These are phyloP conservation scores for Vanrija sp. DNA, from an alignment of 1,284 basidiomycete genomes.

Conservation along the genomic window DNA sequence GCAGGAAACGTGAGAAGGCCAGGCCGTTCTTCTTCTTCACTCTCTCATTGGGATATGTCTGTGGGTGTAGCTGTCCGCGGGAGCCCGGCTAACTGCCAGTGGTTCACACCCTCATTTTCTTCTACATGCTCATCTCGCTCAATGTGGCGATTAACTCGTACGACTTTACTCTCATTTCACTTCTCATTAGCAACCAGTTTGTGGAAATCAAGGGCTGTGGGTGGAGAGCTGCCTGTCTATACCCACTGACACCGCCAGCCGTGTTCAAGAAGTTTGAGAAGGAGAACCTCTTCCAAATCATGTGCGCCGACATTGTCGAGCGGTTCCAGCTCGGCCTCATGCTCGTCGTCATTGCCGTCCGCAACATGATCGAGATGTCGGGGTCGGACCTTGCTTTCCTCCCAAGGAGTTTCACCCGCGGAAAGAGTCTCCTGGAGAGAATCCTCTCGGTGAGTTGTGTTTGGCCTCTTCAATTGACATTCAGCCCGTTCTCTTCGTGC, in stretches of 20 bases:
- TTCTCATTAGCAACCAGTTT: constrained; percentile 96
- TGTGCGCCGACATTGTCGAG: constrained; percentile 97
- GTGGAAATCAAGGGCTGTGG: constrained; percentile 96
- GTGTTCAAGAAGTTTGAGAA: constrained; percentile 99
- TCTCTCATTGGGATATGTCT: constrained; percentile 77
- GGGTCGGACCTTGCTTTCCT: constrained; percentile 79
- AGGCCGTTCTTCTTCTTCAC: constrained; percentile 81
- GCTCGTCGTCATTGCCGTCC: constrained; percentile 85
- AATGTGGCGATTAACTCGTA: constrained; percentile 99
- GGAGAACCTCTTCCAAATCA: constrained; percentile 98
- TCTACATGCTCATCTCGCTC: constrained; percentile 91
- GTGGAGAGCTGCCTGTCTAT: constrained; percentile 16
- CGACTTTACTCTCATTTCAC: constrained; percentile 89
- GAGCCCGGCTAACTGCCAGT: constrained; percentile 54
- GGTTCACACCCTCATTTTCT: constrained; percentile 87
- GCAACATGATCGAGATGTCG: constrained; percentile 91
- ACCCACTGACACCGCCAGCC: constrained; percentile 31
- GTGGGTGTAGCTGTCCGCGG: constrained; percentile 52
- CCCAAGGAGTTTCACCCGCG: constrained; percentile 79
- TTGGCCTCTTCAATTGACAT: too few relatives aligned
- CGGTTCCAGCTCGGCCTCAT: constrained; percentile 90
- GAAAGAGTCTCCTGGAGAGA: constrained; percentile 66
- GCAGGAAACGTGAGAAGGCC: constrained; percentile 47
- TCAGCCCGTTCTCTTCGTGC: constrained; percentile 85
- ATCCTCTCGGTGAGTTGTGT: constrained; percentile 77